phyloP scores from a whole-genome alignment of 805 yeast genomes.

The Candida railenensis region DNA sequence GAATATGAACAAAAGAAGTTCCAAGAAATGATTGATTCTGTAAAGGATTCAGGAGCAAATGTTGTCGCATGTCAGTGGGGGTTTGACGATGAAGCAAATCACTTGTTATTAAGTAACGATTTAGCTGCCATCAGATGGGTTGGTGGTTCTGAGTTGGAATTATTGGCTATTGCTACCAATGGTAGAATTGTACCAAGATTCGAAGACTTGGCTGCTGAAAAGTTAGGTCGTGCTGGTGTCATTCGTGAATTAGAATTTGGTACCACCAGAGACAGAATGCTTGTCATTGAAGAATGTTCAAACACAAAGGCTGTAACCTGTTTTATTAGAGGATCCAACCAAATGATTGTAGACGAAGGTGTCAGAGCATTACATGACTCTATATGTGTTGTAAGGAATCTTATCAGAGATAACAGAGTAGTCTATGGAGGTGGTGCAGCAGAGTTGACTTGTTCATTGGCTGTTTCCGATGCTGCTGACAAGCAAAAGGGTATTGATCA shows the following conservation, averaged over 20 bases:
- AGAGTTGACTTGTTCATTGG: constrained; percentile 89
- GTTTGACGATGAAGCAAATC: constrained; percentile 97
- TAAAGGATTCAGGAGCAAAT: constrained; percentile 90
- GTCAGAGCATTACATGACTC: constrained; percentile 96
- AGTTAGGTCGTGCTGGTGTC: constrained; percentile 84
- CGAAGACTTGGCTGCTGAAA: constrained; percentile 80
- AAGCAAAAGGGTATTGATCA: constrained; percentile 93
- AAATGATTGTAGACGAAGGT: constrained; percentile 97
- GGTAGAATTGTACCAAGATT: constrained; percentile 97
- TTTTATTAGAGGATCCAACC: constrained; percentile 91
- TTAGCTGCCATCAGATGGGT: constrained; percentile 99
- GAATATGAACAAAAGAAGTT: constrained; percentile 90
- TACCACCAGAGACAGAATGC: constrained; percentile 94
- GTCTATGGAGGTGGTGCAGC: constrained; percentile 99
- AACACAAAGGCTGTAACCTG: constrained; percentile 89
- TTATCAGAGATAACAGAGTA: constrained; percentile 85
- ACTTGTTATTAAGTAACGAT: constrained; percentile 79
- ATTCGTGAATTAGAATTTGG: constrained; percentile 92
- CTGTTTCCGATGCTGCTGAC: constrained; percentile 89
- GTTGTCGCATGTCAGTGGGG: constrained; percentile 99
- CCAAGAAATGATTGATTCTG: constrained; percentile 81
- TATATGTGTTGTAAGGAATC: constrained; percentile 93
- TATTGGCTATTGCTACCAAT: constrained; percentile 94
- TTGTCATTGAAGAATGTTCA: constrained; percentile 87
- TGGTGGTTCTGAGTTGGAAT: constrained; percentile 94